Conservation (phyloP, 768 basidiomycete genomes). For the Kondoa malvinella region DNA sequence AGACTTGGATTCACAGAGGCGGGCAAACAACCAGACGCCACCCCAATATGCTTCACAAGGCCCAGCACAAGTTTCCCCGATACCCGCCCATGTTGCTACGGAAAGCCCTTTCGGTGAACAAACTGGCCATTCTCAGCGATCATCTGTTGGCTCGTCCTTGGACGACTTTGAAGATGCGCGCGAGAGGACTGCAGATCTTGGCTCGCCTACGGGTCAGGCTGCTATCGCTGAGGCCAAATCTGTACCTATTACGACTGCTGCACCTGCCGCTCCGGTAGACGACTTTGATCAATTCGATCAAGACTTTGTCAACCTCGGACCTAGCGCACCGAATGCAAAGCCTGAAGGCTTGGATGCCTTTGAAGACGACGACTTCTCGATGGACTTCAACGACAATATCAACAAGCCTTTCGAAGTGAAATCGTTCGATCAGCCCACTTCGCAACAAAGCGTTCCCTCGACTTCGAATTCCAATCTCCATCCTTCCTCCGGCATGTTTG, state of each 20-base stretch:
- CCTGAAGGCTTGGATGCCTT: slow-evolving; percentile 47
- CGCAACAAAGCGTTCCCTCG: slow-evolving; percentile 7
- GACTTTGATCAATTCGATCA: slow-evolving; percentile 34
- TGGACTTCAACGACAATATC: slow-evolving; percentile 9
- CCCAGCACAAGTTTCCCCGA: too few species aligned
- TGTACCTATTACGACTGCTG: slow-evolving; percentile 23
- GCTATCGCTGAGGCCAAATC: slow-evolving; percentile 27
- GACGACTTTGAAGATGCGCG: slow-evolving; percentile 4
- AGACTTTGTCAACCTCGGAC: slow-evolving; percentile 37
- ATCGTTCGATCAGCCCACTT: slow-evolving; percentile 9
- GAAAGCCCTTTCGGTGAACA: not conserved
- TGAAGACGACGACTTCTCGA: slow-evolving; percentile 34
- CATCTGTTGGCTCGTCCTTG: not conserved
- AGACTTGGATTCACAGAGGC: not conserved
- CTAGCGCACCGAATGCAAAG: not conserved
- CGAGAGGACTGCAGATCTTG: slow-evolving; percentile 15
- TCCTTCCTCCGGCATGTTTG: slow-evolving; percentile 31
- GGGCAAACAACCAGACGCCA: not conserved
- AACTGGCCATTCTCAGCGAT: not conserved
- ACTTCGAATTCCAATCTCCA: slow-evolving; percentile 30
- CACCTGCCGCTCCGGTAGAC: not conserved
- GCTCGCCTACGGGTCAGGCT: slow-evolving; percentile 20
- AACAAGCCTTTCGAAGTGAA: not conserved
- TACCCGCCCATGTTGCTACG: not conserved
- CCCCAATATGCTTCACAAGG: not conserved